Evolutionary conservation across 345 rosid genomes (phyloP).

Genomic region (Ricinus communis): DNA sequence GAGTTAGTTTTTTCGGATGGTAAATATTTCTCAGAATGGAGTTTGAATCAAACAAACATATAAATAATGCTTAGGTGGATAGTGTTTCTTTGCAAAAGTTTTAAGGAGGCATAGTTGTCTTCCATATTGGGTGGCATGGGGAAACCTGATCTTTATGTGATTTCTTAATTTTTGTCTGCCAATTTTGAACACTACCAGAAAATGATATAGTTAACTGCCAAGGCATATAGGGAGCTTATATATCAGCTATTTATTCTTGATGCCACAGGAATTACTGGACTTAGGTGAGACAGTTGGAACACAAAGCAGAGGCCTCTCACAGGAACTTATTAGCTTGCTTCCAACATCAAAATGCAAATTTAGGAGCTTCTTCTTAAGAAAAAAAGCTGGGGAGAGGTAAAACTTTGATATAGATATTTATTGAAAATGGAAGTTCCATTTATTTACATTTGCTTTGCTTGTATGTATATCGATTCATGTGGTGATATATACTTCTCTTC

Average conservation of each 20-base stretch:
- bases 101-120: background rate
- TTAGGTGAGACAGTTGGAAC: conserved; percentile 69
- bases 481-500: background rate
- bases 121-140: background rate
- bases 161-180: background rate
- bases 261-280: conserved; percentile 61
- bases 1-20: too few relatives aligned
- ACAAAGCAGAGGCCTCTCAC: conserved; percentile 60
- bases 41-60: too few relatives aligned
- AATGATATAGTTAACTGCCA: background rate
- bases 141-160: background rate
- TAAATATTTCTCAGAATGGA: too few relatives aligned
- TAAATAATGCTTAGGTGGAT: background rate
- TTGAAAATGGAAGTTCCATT: background rate
- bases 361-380: conserved; percentile 51
- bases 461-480: background rate
- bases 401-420: background rate
- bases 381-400: conserved; percentile 60
- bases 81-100: background rate
- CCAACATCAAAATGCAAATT: conserved; percentile 65
- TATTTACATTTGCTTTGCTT: background rate
- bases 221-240: background rate
- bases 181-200: background rate
- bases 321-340: conserved; percentile 56
- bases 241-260: conserved; percentile 4